Evolutionary conservation across 129 eudicot species (phyloP).

Genomic region (Flaveria ramosissima): DNA sequence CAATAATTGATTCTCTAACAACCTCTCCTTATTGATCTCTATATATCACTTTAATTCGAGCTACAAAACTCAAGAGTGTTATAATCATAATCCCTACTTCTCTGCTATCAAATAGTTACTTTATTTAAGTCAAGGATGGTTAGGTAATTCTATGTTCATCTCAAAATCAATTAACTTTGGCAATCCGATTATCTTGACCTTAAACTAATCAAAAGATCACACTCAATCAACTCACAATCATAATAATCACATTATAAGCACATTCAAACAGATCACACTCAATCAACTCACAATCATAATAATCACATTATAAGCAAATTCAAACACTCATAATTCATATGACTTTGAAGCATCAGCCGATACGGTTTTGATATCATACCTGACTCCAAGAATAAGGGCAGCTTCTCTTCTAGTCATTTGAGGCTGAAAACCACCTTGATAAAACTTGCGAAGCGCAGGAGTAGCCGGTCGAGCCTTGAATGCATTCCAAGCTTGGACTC

Average conservation of each 20-base stretch:
- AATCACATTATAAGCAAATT: background rate
- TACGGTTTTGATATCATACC: constrained; percentile 36
- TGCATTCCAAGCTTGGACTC: constrained; percentile 81
- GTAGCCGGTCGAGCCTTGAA: constrained; percentile 80
- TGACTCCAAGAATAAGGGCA: constrained; percentile 85
- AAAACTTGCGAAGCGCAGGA: constrained; percentile 61
- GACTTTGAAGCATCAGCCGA: background rate
- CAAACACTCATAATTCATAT: background rate
- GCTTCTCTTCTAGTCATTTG: constrained; percentile 88
- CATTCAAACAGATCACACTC: background rate
- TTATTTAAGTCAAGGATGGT: background rate
- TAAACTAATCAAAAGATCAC: background rate
- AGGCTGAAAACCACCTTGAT: constrained; percentile 85
- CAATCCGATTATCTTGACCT: background rate
- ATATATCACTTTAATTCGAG: too few relatives aligned
- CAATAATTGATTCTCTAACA: too few relatives aligned
- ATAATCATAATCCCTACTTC: too few relatives aligned
- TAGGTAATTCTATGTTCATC: background rate
- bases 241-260: background rate
- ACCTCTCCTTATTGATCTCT: too few relatives aligned
- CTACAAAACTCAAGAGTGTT: too few relatives aligned
- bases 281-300: background rate
- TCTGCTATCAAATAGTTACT: background rate
- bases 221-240: background rate
- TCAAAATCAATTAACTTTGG: background rate